Conservation (phyloP, 331 rosid genomes). For the Acacia concinna region DNA sequence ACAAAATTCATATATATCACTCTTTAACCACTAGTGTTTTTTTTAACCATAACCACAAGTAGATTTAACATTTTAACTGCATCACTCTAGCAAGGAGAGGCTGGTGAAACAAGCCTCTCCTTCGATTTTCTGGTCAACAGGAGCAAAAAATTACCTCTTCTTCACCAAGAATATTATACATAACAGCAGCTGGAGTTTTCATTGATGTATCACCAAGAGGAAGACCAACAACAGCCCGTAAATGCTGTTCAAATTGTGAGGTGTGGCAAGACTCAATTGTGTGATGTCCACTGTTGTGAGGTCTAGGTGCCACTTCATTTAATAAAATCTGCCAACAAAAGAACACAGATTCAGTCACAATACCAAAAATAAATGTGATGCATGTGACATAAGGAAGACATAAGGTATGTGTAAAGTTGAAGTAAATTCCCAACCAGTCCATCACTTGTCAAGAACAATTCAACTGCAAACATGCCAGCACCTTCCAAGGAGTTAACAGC, state of each 20-base stretch:
- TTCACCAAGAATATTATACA: conserved; percentile 72
- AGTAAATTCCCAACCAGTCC: conserved; percentile 52
- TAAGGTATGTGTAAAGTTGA: conserved; percentile 14
- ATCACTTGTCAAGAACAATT: conserved; percentile 68
- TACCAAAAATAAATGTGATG: conserved; percentile 17
- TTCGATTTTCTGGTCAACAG: neutral
- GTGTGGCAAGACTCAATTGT: conserved; percentile 71
- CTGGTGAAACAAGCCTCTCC: neutral
- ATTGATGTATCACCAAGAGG: conserved; percentile 78
- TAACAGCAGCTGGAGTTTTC: conserved; percentile 62
- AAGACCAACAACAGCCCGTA: conserved; percentile 71
- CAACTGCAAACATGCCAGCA: conserved; percentile 88
- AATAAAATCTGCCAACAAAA: conserved; percentile 51
- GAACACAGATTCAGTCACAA: neutral
- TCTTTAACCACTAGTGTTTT: neutral
- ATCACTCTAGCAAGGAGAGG: neutral
- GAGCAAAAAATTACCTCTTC: conserved; percentile 44
- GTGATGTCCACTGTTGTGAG: conserved; percentile 76
- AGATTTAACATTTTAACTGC: neutral
- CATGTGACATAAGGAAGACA: conserved; percentile 15
- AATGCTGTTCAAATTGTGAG: conserved; percentile 71
- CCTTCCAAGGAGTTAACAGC: conserved; percentile 79
- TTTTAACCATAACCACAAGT: neutral
- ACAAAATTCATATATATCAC: neutral
- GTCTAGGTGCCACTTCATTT: conserved; percentile 75